Percentiles rank a stretch among this genome's conserved stretches.
These are phyloP conservation scores for Serendipita sp. DNA, from an alignment of 768 basidiomycete species.

Conservation along the genomic window DNA sequence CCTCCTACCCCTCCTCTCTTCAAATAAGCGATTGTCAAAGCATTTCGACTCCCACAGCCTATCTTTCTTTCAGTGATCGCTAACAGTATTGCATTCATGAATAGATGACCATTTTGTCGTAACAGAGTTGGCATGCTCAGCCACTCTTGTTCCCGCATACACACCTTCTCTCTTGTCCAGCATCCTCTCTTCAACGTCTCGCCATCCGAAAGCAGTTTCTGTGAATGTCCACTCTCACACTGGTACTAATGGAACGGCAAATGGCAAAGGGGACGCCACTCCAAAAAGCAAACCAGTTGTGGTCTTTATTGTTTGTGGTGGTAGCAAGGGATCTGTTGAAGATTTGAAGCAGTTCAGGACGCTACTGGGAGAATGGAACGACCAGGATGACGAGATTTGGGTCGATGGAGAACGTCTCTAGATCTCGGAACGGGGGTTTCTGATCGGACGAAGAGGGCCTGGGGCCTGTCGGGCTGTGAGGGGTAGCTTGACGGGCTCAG, in stretches of 20 bases:
- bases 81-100: background rate
- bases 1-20: background rate
- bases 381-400: slow-evolving; percentile 17
- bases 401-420: slow-evolving; percentile 17
- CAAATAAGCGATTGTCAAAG: background rate
- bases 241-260: slow-evolving; percentile 14
- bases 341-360: slow-evolving; percentile 34
- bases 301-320: slow-evolving; percentile 58
- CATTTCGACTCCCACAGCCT: background rate
- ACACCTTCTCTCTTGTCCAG: slow-evolving; percentile 38
- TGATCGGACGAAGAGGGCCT: background rate
- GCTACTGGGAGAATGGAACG: slow-evolving; percentile 23
- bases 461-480: too few relatives aligned
- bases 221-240: background rate
- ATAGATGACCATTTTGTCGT: slow-evolving; percentile 61
- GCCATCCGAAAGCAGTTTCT: background rate
- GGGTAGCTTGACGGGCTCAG: too few relatives aligned
- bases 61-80: background rate
- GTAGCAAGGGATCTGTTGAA: slow-evolving; percentile 45
- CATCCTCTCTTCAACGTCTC: slow-evolving; percentile 8
- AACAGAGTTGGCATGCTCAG: slow-evolving; percentile 58
- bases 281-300: slow-evolving; percentile 20
- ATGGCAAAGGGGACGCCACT: slow-evolving; percentile 10
- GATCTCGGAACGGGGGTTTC: background rate
- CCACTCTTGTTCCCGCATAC: slow-evolving; percentile 53